Evolutionary conservation across 441 rosid genomes (phyloP), one percentile per base, ranked within the genome.

Genomic region (Mallotus repandus): DNA sequence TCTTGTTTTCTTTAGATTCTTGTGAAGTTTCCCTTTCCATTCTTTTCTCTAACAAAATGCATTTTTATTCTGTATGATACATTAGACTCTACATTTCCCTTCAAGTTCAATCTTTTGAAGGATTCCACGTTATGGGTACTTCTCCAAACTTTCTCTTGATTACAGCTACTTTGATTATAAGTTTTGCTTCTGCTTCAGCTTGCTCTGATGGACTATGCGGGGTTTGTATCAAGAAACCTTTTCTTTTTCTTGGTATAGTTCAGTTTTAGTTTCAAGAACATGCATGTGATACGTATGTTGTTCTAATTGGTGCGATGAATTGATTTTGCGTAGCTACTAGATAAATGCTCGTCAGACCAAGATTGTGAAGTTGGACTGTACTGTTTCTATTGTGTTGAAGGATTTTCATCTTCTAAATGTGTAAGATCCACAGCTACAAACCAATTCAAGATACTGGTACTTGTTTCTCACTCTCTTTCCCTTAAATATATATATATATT

Each of bases 381-480:
- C 63, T 93, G 97, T 71, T 86, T 82, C 69, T 79, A 80, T 55
- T 93, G 96, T 61, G 60, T 64, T 2, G n/a, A 66, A 75, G 95
- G 87, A 62, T 69, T 88, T 61, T 74, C 77, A 45, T 85, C 84
- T 41, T 83, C 88, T 4, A 86, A 75, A 82, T 91, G 98, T 68
- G 88, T 88, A 7, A 81, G 97, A 81, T 78, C 91, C 60, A 54
- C 82, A 64, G 55, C 79, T 41, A 83, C 97, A 10, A 69, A 86
- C 81, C 98, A 84, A 45, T 91, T 93, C 83, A 76, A 86, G 84
- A 79, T 86, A 58, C 83, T 86, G 88, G 97, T 90, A 76, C 15
- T 56, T n/a, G 32, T 58, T 25, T 70, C 54, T 4, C 41, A 35
- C 5, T 3, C 62, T 9, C n/a, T 10, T 63, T 7, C n/a, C n/a